These are phyloP conservation scores for Xylariales sp. DNA, from an alignment of 2,329 filamentous ascomycete genomes.

Conservation along the genomic window DNA sequence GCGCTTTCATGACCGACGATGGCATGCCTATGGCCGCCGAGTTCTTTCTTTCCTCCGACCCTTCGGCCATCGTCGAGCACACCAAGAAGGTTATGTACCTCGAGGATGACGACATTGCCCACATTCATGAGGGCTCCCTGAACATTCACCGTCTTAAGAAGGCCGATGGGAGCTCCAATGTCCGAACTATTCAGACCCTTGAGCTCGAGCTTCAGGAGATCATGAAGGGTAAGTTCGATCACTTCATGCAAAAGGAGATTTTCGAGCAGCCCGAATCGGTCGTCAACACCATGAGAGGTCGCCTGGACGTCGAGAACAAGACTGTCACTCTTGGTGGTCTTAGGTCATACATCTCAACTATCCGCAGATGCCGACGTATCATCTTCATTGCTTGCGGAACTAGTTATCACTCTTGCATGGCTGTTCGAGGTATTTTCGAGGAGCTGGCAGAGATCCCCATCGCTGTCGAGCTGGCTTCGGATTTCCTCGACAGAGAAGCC, in stretches of 20 bases:
- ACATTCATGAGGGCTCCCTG: conserved; percentile 97
- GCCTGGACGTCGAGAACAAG: conserved; percentile 89
- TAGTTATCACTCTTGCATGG: conserved; percentile 99
- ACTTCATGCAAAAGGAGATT: conserved; percentile 99
- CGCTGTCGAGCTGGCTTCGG: conserved; percentile 91
- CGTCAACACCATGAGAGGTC: conserved; percentile 99
- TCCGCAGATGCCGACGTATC: conserved; percentile 91
- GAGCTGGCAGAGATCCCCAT: conserved; percentile 98
- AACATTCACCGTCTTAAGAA: conserved; percentile 99
- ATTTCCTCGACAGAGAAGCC: conserved; percentile 94
- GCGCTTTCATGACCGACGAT: conserved; percentile 97
- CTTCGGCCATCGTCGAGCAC: conserved; percentile 97
- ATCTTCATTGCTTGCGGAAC: conserved; percentile 99
- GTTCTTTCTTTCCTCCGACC: conserved; percentile 98
- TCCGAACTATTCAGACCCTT: conserved; percentile 95
- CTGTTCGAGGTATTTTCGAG: conserved; percentile 94
- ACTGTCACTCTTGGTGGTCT: conserved; percentile 92
- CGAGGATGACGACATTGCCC: conserved; percentile 98
- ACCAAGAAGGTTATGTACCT: conserved; percentile 99
- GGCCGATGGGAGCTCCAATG: conserved; percentile 93
- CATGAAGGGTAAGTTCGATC: conserved; percentile 99
- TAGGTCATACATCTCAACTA: conserved; percentile 92
- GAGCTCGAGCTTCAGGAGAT: conserved; percentile 99
- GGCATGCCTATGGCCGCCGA: conserved; percentile 96
- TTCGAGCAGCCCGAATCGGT: conserved; percentile 99